Evolutionary conservation across 176 grass and related monocot genomes (phyloP), one percentile per base, ranked within the genome.

Genomic region (Zea luxurians): DNA sequence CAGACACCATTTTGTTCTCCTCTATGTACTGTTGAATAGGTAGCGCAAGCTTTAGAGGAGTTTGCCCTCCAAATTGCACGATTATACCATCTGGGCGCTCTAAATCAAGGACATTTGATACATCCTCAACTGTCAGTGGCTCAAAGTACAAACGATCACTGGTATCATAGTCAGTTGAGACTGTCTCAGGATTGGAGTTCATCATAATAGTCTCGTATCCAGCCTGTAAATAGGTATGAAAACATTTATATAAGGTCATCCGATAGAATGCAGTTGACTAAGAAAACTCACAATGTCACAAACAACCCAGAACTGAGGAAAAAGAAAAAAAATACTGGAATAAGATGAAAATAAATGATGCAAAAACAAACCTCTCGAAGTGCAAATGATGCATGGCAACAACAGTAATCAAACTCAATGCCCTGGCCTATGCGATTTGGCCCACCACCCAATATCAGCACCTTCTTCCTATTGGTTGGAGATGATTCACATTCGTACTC

Each of bases 181-280:
- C 96, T 8, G 96, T 99, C 72, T 99, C 96, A n/a, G 96, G 96
- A 80, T 99, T 99, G 36, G 92, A 99, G 73, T 99, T 99, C 96
- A 99, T 96, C 92, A 99, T 99, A 81, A 99, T 93, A 83, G 96
- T 91, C 68, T 99, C 96, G 5, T 86, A 99, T 73, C 88, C 96
- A 78, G 82, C 85, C 95, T 94, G 71, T 37, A 44, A 90, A 11
- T 18, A 82, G 49, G 67, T 41, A 48, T 43, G 1, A 43, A 48
- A 74, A 7, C 27, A 27, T 27, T 27, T 27, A 61, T 11, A 57
- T 9, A 64, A 44, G 46, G 20, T 17, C 18, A n/a, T 70, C 57
- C 15, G 77, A 69, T 4, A 55, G 9, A 60, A 48, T 49, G 13
- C 18, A 59, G 21, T 35, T 21, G 55, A 15, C 5, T 50, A 64